Base-by-base conservation (phyloP, 2,329 filamentous ascomycete species). In the Sclerotinia sclerotiorum region DNA sequence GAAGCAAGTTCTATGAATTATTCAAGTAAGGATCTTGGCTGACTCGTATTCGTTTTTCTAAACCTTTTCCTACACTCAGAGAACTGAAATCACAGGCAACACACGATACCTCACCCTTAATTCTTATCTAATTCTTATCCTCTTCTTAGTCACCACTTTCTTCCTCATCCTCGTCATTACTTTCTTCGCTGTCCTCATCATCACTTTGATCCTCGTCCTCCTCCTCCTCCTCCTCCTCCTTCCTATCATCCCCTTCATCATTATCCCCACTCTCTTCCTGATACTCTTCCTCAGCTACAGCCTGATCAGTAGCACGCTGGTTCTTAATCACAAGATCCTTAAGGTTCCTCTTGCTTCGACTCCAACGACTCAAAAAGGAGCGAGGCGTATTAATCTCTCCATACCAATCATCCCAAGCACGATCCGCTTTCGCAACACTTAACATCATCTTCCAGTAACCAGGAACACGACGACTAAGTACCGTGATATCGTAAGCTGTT, bases 391-490 rank as follows among this genome's bases (percentile, higher is more conserved):
- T 57, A 1, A 39, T 57, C 0, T 15, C 1, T 17, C 32, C 35
- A 35, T 57, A 57, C 13, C 11, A 10, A 32, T 13, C 21, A 15
- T 15, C 7, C 55, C 55, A 57, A n/a, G 8, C 55, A n/a, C 6
- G 5, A 24, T 57, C 55, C 6, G 55, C 21, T 39, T 57, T 57
- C 24, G 55, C 32, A 24, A 39, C 21, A 19, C 13, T 15, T 17
- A 57, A 13, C 32, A 57, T 32, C 57, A 32, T 61, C 15, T 32
- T 21, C 24, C 57, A 32, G 44, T 61, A 61, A 19, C 57, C 42
- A 21, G 13, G 13, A 17, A 61, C 42, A 1, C n/a, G 42, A 11
- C 57, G 42, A 61, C 57, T 32, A 11, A 61, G 42, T 48, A 21
- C 19, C 11, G 57, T 61, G 27, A 61, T 32, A 4, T 48, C 57